These are phyloP conservation scores for Aureobasidium sp. DNA, from an alignment of 2,329 filamentous ascomycete species.

Conservation along the genomic window DNA sequence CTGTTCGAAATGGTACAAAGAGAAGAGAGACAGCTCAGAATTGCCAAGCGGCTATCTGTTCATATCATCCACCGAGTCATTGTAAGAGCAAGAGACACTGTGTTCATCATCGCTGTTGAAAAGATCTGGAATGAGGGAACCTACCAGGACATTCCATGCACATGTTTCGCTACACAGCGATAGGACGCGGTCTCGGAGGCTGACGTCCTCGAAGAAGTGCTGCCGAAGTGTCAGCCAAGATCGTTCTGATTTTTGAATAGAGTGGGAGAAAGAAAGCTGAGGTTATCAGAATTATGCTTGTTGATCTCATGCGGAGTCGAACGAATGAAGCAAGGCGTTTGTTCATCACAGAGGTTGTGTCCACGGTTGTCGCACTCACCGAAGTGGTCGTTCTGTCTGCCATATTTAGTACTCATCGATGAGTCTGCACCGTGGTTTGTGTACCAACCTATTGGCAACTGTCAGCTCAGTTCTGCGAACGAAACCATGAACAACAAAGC, in stretches of 20 bases:
- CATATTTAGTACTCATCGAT: too few species aligned
- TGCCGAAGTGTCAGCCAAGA: neutral
- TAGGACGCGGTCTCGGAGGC: neutral
- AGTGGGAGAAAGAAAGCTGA: neutral
- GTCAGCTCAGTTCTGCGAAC: neutral
- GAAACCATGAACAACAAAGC: neutral
- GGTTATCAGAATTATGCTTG: neutral
- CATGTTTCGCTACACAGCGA: too few species aligned
- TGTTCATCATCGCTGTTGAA: neutral
- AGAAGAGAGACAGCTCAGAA: neutral
- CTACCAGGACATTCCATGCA: neutral
- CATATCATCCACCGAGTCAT: neutral
- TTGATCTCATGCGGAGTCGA: neutral
- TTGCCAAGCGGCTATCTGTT: neutral
- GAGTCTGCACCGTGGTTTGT: neutral
- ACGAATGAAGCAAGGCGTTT: neutral
- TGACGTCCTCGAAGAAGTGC: neutral
- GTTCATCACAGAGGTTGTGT: neutral
- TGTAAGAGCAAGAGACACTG: neutral
- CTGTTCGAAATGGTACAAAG: too few species aligned
- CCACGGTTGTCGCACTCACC: neutral
- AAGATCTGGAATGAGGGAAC: neutral
- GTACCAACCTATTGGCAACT: neutral
- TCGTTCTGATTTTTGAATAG: neutral
- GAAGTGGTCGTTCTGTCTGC: neutral